Conservation (phyloP, 2,329 filamentous ascomycete species). For the Acarospora socialis region DNA sequence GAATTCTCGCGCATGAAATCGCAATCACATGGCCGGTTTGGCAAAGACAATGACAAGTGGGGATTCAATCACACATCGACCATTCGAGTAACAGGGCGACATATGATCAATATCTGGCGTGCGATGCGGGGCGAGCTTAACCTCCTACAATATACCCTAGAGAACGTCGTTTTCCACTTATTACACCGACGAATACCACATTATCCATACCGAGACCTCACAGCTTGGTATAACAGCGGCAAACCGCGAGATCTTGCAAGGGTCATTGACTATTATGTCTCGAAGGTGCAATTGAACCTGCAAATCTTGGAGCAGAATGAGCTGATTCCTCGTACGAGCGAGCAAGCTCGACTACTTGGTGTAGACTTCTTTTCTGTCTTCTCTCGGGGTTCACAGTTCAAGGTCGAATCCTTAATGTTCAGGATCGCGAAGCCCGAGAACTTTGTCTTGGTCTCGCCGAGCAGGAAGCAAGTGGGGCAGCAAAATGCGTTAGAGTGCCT, state of each 20-base stretch:
- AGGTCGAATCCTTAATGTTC: conserved; percentile 98
- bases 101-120: conserved; percentile 95
- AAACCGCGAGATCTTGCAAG: conserved; percentile 57
- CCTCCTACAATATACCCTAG: conserved; percentile 86
- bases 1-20: conserved; percentile 82
- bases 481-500: conserved; percentile 93
- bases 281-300: conserved; percentile 66
- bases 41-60: conserved; percentile 79
- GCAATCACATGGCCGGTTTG: conserved; percentile 68
- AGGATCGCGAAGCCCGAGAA: conserved; percentile 95
- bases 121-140: conserved; percentile 91
- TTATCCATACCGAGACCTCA: conserved; percentile 66
- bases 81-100: conserved; percentile 80
- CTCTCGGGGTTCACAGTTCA: conserved; percentile 89
- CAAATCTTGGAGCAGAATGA: conserved; percentile 86
- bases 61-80: conserved; percentile 89
- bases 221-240: conserved; percentile 62
- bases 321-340: conserved; percentile 73
- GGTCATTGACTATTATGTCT: conserved; percentile 62
- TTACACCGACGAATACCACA: conserved; percentile 79
- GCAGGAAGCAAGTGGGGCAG: conserved; percentile 75
- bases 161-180: conserved; percentile 86
- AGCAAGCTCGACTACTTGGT: conserved; percentile 82
- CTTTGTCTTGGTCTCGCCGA: conserved; percentile 79
- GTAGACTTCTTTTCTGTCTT: conserved; percentile 97